Percentiles rank a stretch among this genome's conserved stretches.
Conservation (phyloP, 805 yeast species). For the Lachancea kluyveri region DNA sequence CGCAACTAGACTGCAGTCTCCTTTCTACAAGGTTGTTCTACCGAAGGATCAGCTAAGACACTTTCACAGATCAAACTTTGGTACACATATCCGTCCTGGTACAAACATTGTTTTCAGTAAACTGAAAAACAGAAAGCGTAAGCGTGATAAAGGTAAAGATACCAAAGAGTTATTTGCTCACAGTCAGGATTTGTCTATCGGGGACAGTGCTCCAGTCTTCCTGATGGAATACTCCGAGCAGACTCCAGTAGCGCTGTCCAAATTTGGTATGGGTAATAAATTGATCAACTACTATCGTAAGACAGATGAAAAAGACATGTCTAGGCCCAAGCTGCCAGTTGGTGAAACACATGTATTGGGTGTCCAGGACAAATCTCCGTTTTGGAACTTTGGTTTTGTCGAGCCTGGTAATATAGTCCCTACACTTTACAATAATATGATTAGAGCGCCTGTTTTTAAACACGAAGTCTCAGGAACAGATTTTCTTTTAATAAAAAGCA, state of each 20-base stretch:
- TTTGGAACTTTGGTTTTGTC: slow-evolving; percentile 97
- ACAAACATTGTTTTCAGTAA: slow-evolving; percentile 70
- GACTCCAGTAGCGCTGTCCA: slow-evolving; percentile 71
- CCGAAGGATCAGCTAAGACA: slow-evolving; percentile 62
- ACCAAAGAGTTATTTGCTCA: slow-evolving; percentile 64
- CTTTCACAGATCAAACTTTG: slow-evolving; percentile 74
- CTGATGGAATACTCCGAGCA: slow-evolving; percentile 90
- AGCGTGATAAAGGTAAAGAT: slow-evolving; percentile 83
- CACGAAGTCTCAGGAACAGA: slow-evolving; percentile 79
- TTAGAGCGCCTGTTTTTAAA: slow-evolving; percentile 86
- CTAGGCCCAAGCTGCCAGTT: slow-evolving; percentile 79
- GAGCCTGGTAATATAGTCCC: slow-evolving; percentile 93
- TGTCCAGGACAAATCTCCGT: slow-evolving; percentile 93
- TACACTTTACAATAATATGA: slow-evolving; percentile 83
- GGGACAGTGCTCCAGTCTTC: slow-evolving; percentile 75
- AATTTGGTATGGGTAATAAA: slow-evolving; percentile 94
- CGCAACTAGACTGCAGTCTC: slow-evolving; percentile 80
- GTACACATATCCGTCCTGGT: slow-evolving; percentile 60
- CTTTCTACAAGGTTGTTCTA: slow-evolving; percentile 77
- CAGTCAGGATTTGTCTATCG: slow-evolving; percentile 71
- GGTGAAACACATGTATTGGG: slow-evolving; percentile 97
- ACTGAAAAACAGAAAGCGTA: slow-evolving; percentile 71
- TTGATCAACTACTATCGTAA: slow-evolving; percentile 90
- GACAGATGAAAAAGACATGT: slow-evolving; percentile 67
- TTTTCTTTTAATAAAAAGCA: slow-evolving; percentile 70